phyloP scores from a whole-genome alignment of 306 rosid species.

The Vigna angularis region DNA sequence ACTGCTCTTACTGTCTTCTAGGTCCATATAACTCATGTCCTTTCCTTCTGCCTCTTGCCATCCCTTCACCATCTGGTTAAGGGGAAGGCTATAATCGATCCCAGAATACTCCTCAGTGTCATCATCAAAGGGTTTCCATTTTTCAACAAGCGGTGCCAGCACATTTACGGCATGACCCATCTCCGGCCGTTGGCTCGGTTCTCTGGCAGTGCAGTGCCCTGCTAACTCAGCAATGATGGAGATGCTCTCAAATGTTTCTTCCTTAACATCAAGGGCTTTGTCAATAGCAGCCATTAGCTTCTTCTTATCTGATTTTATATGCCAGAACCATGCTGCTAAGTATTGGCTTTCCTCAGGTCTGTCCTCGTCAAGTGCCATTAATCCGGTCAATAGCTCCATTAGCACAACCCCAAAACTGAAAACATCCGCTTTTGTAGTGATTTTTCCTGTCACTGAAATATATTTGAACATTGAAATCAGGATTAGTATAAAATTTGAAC shows the following conservation, averaged over 20 bases:
- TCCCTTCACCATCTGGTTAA: conserved; percentile 96
- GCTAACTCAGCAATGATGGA: conserved; percentile 77
- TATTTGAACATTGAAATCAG: conserved; percentile 38
- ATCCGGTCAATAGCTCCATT: conserved; percentile 93
- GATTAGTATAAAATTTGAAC: conserved; percentile 43
- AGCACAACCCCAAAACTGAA: conserved; percentile 98
- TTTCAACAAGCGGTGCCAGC: conserved; percentile 85
- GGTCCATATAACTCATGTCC: conserved; percentile 68
- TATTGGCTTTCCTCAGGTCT: conserved; percentile 93
- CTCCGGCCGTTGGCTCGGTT: conserved; percentile 90
- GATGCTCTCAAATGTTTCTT: conserved; percentile 80
- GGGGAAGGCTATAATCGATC: conserved; percentile 90
- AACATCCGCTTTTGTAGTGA: conserved; percentile 96
- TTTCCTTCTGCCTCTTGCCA: conserved; percentile 98
- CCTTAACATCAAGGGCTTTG: conserved; percentile 67
- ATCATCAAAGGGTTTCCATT: conserved; percentile 90
- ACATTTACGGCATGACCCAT: conserved; percentile 96
- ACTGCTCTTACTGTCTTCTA: conserved; percentile 92
- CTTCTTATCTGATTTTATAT: conserved; percentile 82
- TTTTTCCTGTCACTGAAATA: conserved; percentile 92
- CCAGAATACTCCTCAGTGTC: conserved; percentile 85
- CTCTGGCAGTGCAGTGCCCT: conserved; percentile 98
- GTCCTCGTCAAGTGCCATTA: conserved; percentile 91
- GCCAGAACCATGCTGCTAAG: conserved; percentile 98
- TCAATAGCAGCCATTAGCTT: conserved; percentile 89